Evolutionary conservation across 371 early-diverging fungal species (phyloP).

Genomic region (Mucor ambiguus): DNA sequence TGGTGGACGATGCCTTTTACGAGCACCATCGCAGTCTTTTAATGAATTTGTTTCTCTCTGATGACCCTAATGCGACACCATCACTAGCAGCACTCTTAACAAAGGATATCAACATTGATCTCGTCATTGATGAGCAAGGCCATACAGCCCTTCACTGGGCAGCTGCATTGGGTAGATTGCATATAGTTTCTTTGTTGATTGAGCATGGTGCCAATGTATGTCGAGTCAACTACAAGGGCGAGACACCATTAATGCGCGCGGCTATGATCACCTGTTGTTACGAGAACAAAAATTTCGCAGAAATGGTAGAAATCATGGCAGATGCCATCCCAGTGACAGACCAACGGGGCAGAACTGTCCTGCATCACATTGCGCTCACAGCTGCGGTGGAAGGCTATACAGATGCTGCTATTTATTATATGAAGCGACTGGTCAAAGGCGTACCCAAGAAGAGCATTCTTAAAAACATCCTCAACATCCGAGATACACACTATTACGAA

Average conservation of each 20-base stretch:
- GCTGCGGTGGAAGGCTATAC: conserved; percentile 62
- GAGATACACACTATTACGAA: conserved; percentile 75
- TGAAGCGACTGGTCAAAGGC: conserved; percentile 69
- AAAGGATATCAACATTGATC: conserved; percentile 66
- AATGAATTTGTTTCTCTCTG: conserved; percentile 75
- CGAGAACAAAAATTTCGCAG: conserved; percentile 79
- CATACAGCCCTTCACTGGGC: conserved; percentile 89
- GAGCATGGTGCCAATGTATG: conserved; percentile 67
- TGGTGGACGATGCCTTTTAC: conserved; percentile 20
- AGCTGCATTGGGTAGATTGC: conserved; percentile 73
- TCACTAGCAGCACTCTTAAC: conserved; percentile 48
- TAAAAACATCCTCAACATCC: conserved; percentile 68
- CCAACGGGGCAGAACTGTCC: conserved; percentile 70
- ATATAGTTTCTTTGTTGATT: conserved; percentile 68
- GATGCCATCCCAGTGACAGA: conserved; percentile 72
- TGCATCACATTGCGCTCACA: conserved; percentile 87
- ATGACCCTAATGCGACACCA: conserved; percentile 57
- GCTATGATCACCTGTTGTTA: conserved; percentile 84
- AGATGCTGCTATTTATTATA: conserved; percentile 74
- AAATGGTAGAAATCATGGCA: conserved; percentile 69
- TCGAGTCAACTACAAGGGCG: conserved; percentile 70
- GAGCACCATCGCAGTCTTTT: conserved; percentile 67
- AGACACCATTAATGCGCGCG: conserved; percentile 84
- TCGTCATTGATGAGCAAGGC: conserved; percentile 82
- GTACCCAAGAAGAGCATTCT: conserved; percentile 39